These are phyloP conservation scores for Diacronema lutheri DNA, from an alignment of 78 protist species.

Conservation along the genomic window DNA sequence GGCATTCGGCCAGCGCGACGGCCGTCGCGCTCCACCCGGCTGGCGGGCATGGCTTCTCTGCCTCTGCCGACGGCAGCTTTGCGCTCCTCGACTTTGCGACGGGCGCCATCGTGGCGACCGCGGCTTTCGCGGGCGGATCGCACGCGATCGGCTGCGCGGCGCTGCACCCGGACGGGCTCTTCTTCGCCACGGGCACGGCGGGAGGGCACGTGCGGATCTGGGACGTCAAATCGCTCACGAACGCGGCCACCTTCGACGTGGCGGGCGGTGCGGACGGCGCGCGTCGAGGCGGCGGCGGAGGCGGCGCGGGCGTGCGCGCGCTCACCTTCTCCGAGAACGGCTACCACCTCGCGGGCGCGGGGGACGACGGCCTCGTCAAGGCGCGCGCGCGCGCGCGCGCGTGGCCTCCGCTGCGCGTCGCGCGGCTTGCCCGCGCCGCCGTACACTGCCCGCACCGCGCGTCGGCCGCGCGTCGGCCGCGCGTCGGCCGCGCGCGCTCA, in stretches of 20 bases:
- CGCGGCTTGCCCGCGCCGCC: not conserved
- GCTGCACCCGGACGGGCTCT: constrained; percentile 93
- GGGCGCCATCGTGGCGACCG: not conserved
- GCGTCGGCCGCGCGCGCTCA: not conserved
- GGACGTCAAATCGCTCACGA: constrained; percentile 57
- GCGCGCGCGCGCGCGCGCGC: not conserved
- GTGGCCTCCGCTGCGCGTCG: not conserved
- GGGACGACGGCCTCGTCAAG: not conserved
- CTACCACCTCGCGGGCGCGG: constrained; percentile 29
- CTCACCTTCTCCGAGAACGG: constrained; percentile 78
- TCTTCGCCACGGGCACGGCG: constrained; percentile 72
- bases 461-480: not conserved
- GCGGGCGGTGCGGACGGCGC: too few species aligned
- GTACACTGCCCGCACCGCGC: too few species aligned
- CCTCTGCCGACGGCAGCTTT: constrained; percentile 47
- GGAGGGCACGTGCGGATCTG: constrained; percentile 47
- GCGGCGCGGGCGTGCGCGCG: not conserved
- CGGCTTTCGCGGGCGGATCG: not conserved
- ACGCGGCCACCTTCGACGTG: constrained; percentile 50
- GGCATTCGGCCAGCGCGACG: constrained; percentile 31
- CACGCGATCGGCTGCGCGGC: not conserved
- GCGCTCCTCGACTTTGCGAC: not conserved
- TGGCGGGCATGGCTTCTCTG: constrained; percentile 55
- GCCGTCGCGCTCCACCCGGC: constrained; percentile 65
- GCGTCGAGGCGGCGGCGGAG: too few species aligned